phyloP scores from a whole-genome alignment of 257 asterid genomes.

The Cinchona pubescens region DNA sequence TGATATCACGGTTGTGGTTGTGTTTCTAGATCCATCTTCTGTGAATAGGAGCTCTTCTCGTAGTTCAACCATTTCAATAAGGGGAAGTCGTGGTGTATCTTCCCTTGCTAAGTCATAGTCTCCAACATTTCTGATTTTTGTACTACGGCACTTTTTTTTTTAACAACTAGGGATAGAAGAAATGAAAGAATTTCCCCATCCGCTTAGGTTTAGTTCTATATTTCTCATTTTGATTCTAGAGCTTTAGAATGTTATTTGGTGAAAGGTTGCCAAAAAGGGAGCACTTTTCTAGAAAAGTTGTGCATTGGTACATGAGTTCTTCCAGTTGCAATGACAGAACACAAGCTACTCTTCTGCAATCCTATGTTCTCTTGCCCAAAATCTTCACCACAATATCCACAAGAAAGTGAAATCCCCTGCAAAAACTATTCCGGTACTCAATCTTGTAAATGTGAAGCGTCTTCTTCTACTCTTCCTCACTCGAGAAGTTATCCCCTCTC shows the following conservation, averaged over 20 bases:
- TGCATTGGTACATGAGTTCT: neutral
- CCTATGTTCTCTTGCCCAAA: neutral
- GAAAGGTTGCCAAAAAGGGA: neutral
- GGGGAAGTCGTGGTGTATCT: constrained; percentile 45
- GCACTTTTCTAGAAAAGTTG: neutral
- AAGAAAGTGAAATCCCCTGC: neutral
- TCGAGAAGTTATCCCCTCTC: neutral
- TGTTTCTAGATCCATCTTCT: constrained; percentile 52
- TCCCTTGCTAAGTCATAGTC: constrained; percentile 32
- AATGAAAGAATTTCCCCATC: constrained; percentile 2
- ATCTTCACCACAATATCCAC: neutral
- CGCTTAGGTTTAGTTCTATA: neutral
- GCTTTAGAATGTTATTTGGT: neutral
- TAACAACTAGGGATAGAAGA: constrained; percentile 4
- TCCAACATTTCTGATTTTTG: neutral
- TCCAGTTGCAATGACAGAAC: neutral
- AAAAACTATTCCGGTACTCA: too few species aligned
- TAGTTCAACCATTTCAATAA: constrained; percentile 41
- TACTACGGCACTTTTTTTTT: neutral
- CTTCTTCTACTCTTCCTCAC: neutral
- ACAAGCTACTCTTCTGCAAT: neutral
- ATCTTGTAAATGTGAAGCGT: neutral
- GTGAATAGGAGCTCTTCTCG: constrained; percentile 29
- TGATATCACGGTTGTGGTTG: constrained; percentile 78
- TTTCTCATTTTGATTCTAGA: neutral